These are phyloP conservation scores for Fraxinus ornus DNA, from an alignment of 305 asterid genomes.

Conservation along the genomic window DNA sequence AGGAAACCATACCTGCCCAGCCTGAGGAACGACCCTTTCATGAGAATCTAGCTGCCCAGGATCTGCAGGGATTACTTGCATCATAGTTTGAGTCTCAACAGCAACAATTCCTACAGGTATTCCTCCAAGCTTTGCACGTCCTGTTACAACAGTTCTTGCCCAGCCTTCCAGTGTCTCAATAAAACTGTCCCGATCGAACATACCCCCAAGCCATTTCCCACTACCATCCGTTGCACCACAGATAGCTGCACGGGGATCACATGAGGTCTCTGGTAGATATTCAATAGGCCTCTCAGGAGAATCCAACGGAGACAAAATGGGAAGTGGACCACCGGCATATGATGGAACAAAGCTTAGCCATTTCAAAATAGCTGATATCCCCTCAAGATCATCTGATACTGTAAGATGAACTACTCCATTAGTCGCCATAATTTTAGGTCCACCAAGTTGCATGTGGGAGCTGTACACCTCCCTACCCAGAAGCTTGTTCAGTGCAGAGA, in stretches of 20 bases:
- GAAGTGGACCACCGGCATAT: constrained; percentile 85
- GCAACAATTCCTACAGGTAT: constrained; percentile 93
- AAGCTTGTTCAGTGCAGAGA: constrained; percentile 94
- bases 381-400: constrained; percentile 94
- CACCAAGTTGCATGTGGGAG: constrained; percentile 99
- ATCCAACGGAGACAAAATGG: constrained; percentile 61
- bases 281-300: constrained; percentile 72
- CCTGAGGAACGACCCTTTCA: constrained; percentile 93
- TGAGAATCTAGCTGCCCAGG: constrained; percentile 98
- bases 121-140: constrained; percentile 97
- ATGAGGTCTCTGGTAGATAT: constrained; percentile 76
- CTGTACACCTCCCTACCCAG: constrained; percentile 97
- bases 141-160: constrained; percentile 97
- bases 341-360: constrained; percentile 96
- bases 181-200: constrained; percentile 83
- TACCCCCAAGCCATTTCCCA: constrained; percentile 91
- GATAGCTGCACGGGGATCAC: constrained; percentile 98
- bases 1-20: constrained; percentile 99
- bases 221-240: constrained; percentile 60
- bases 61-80: constrained; percentile 97
- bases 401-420: constrained; percentile 98
- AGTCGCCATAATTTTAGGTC: constrained; percentile 98
- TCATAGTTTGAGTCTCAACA: constrained; percentile 97
- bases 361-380: constrained; percentile 75
- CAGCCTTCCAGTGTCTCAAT: constrained; percentile 94